Evolutionary conservation across 768 basidiomycete genomes (phyloP).

Genomic region (Boletus speciosus): DNA sequence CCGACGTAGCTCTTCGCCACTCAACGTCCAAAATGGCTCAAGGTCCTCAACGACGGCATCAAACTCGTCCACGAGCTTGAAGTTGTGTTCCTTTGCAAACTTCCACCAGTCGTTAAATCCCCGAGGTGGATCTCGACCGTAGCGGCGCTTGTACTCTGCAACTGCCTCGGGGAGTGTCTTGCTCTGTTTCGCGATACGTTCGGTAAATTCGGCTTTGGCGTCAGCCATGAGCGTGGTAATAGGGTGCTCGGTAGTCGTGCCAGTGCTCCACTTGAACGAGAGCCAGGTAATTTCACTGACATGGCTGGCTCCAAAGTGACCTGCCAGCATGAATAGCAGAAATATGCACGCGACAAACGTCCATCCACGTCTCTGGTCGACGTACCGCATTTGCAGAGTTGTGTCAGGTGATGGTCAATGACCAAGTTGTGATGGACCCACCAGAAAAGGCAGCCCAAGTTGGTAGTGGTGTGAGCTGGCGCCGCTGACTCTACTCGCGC

Average conservation of each 20-base stretch:
- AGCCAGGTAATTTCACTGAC: conserved; percentile 2
- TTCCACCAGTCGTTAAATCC: conserved; percentile 92
- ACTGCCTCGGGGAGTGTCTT: conserved; percentile 76
- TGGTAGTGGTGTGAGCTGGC: conserved; percentile 13
- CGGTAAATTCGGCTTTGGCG: conserved; percentile 70
- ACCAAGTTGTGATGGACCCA: not conserved
- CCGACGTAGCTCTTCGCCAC: conserved; percentile 66
- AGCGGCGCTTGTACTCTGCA: conserved; percentile 74
- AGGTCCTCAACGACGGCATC: conserved; percentile 77
- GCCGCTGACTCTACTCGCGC: conserved; percentile 8
- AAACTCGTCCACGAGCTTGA: conserved; percentile 88
- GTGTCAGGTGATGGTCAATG: not conserved
- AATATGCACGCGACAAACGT: conserved; percentile 42
- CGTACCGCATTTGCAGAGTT: conserved; percentile 12
- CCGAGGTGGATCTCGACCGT: conserved; percentile 74
- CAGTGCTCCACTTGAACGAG: not conserved
- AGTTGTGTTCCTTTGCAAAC: conserved; percentile 69
- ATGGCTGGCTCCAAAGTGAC: conserved; percentile 41
- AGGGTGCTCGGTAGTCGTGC: conserved; percentile 52
- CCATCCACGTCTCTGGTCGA: conserved; percentile 31
- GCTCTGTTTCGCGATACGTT: conserved; percentile 71
- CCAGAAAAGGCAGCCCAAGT: conserved; percentile 23
- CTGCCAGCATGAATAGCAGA: conserved; percentile 48
- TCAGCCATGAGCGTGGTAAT: conserved; percentile 82
- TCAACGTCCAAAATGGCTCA: conserved; percentile 77